Conservation (phyloP, 768 basidiomycete species). For the Dioszegia hungarica region DNA sequence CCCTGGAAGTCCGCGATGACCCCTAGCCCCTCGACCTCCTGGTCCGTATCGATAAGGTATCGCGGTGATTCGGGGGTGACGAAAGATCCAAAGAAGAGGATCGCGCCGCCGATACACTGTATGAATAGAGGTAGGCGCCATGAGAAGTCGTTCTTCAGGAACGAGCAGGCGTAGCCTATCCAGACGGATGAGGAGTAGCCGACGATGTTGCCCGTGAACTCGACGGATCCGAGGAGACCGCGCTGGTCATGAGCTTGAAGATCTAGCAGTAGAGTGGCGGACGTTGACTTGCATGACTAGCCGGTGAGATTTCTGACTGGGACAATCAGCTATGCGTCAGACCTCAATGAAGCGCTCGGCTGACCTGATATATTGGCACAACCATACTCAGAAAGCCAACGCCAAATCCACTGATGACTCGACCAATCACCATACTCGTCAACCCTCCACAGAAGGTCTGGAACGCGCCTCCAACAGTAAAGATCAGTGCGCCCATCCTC, state of each 20-base stretch:
- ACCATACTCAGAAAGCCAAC: conserved; percentile 82
- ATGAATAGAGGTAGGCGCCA: conserved; percentile 87
- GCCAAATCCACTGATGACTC: conserved; percentile 78
- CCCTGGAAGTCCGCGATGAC: conserved; percentile 88
- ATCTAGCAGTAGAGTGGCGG: background rate
- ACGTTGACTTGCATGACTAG: conserved; percentile 66
- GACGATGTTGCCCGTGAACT: conserved; percentile 86
- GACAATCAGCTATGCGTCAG: background rate
- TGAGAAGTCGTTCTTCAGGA: conserved; percentile 73
- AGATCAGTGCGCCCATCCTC: conserved; percentile 73
- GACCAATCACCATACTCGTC: conserved; percentile 72
- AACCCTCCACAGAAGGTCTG: conserved; percentile 77
- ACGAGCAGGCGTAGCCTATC: conserved; percentile 92
- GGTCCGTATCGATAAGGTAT: conserved; percentile 83
- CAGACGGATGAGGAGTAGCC: conserved; percentile 90
- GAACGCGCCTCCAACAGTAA: conserved; percentile 77
- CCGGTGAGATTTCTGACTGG: conserved; percentile 94
- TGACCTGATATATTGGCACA: conserved; percentile 34
- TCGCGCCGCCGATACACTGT: conserved; percentile 77
- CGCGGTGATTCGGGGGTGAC: conserved; percentile 86
- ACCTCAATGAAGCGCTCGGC: background rate
- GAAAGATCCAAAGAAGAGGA: conserved; percentile 73
- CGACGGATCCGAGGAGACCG: conserved; percentile 88
- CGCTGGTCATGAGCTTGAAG: conserved; percentile 54
- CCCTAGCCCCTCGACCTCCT: conserved; percentile 73